phyloP scores from a whole-genome alignment of 163 green algal genomes.

The Scenedesmus sp. region DNA sequence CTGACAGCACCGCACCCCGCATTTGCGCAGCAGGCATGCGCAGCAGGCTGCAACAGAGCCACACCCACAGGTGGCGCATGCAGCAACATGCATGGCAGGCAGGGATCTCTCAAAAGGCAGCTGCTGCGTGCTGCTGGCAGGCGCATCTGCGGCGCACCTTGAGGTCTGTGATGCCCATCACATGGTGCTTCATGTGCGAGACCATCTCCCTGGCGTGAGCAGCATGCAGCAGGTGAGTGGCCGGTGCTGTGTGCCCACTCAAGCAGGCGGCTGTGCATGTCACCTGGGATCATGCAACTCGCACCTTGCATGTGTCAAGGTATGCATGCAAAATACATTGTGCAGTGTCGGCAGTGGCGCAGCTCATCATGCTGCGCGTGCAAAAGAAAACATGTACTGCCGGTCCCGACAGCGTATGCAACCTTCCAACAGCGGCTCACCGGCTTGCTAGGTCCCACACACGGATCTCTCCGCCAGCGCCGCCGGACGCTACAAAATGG shows the following conservation, averaged over 20 bases:
- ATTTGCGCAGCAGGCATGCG: too few relatives aligned
- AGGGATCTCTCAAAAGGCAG: neutral
- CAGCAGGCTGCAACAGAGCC: too few relatives aligned
- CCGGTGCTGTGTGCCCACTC: neutral
- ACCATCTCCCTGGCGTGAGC: constrained; percentile 30
- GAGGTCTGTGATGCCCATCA: constrained; percentile 49
- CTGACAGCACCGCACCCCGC: too few relatives aligned
- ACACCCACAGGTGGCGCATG: neutral
- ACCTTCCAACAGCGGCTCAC: neutral
- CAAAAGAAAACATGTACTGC: too few relatives aligned
- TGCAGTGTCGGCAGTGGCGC: too few relatives aligned
- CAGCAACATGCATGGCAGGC: neutral
- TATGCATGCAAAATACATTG: too few relatives aligned
- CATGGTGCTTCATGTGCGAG: constrained; percentile 49
- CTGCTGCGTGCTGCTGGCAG: neutral
- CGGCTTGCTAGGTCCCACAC: constrained; percentile 59
- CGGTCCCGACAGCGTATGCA: neutral
- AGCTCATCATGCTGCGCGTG: too few relatives aligned
- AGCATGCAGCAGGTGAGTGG: neutral
- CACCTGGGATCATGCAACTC: too few relatives aligned
- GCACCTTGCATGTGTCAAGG: too few relatives aligned
- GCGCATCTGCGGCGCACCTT: constrained; percentile 26
- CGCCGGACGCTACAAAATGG: constrained; percentile 63
- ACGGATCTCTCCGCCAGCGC: constrained; percentile 65
- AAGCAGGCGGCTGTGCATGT: too few relatives aligned